Evolutionary conservation across 73 alveolate genomes (phyloP), one percentile per base, ranked within the genome.

Genomic region (Paramecium tetraurelia): DNA sequence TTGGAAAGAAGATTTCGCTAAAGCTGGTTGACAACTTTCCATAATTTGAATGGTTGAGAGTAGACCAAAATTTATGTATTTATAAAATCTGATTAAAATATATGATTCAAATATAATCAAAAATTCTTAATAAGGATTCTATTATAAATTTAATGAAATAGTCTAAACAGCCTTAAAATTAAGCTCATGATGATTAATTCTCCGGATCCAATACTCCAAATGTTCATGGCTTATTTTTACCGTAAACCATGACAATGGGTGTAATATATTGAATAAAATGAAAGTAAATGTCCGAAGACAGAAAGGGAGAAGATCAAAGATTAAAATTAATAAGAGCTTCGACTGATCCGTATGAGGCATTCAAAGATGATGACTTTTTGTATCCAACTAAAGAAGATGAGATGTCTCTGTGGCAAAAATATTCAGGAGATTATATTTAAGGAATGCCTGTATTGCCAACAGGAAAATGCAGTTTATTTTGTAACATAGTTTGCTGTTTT

Each of bases 1-100:
- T 53, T 10, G 21, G 80, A 85, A 21, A 94, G 99, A 86, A 95
- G 95, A 24, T 92, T 96, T 4, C 95, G 98, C 1, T 75, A 80
- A 50, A 95, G 98, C 98, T 3, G 29, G 96, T 53, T 40, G 93
- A 46, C 98, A 89, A 95, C 96, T 21, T 93, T 86, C 50, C 93
- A 96, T 83, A 14, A 76, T 12, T 40, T 41, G 41, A 53, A 18
- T 3, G 21, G 5, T 1, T 6, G 0, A 1, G 35, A 53, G 69
- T 53, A 53, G 69, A 53, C 35, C 14, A n/a, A 0, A 18, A 50
- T 50, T 50, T 53, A 18, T 18, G 6, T 53, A 18, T 53, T n/a
- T 4, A n/a, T 48, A 16, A 53, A 53, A 53, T 16, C 29, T 53
- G 69, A 53, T 53, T 53, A 53, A 53, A 53, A 53, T 53, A 53